These are phyloP conservation scores for Stachybotrys chartarum DNA, from an alignment of 2,329 filamentous ascomycete species.

Conservation along the genomic window DNA sequence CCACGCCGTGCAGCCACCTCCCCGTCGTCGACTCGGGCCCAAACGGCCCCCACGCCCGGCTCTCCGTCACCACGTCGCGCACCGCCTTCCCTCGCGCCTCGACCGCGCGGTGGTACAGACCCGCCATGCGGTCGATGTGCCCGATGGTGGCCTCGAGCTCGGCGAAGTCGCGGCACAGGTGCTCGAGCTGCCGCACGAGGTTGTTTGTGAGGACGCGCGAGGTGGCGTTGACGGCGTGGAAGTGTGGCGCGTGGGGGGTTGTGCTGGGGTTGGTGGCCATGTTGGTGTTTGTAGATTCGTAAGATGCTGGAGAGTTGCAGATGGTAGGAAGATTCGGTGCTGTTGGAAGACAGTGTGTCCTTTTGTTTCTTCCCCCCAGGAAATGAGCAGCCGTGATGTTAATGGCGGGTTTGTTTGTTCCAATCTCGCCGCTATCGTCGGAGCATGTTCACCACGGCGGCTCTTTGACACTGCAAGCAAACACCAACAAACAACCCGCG, in stretches of 20 bases:
- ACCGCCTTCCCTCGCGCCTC: neutral
- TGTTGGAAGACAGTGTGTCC: too few species aligned
- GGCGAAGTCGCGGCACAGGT: neutral
- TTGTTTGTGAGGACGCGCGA: neutral
- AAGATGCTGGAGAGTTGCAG: too few species aligned
- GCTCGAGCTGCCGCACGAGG: neutral
- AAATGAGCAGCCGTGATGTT: too few species aligned
- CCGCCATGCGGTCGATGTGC: neutral
- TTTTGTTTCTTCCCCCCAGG: too few species aligned
- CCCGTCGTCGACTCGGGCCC: neutral
- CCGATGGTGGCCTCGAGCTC: neutral
- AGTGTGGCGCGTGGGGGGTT: neutral
- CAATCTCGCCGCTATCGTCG: too few species aligned
- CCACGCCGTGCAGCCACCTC: neutral
- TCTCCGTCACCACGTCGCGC: neutral
- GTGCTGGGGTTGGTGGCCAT: too few species aligned
- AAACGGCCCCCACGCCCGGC: neutral
- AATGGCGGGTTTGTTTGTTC: too few species aligned
- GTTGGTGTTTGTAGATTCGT: too few species aligned
- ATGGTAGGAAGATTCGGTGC: too few species aligned
- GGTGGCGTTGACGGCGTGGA: neutral
- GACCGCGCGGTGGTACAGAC: neutral
- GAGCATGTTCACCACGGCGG: too few species aligned
- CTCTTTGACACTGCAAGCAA: too few species aligned
- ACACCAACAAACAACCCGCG: too few species aligned